Percentiles rank a stretch among this genome's conserved stretches.
phyloP scores from a whole-genome alignment of 352 stramenopile species.

The Pythium vanterpoolii region DNA sequence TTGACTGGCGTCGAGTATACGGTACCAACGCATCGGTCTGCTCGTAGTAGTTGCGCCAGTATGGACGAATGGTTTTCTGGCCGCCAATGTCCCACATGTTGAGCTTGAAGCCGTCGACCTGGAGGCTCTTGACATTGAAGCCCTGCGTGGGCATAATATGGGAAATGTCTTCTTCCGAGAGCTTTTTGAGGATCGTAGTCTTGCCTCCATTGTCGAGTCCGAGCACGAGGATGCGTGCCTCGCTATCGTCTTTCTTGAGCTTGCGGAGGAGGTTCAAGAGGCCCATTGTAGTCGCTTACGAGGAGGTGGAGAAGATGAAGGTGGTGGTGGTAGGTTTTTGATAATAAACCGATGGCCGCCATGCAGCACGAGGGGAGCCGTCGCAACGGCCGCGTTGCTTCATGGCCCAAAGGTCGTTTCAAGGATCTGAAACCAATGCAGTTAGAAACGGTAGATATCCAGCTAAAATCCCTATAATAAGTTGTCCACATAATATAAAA shows the following conservation, averaged over 20 bases:
- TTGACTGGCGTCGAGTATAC: too few relatives aligned
- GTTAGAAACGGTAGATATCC: slow-evolving; percentile 6
- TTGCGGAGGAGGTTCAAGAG: slow-evolving; percentile 94
- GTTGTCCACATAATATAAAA: too few relatives aligned
- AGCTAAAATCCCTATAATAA: too few relatives aligned
- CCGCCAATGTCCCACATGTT: slow-evolving; percentile 99
- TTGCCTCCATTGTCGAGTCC: slow-evolving; percentile 96
- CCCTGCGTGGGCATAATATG: slow-evolving; percentile 93
- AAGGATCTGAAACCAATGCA: background rate
- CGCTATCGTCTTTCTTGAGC: slow-evolving; percentile 94
- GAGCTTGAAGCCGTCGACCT: slow-evolving; percentile 95
- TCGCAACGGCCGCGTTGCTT: background rate
- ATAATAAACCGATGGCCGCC: slow-evolving; percentile 29
- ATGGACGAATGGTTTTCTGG: slow-evolving; percentile 98
- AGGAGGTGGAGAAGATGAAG: slow-evolving; percentile 5
- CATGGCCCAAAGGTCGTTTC: background rate
- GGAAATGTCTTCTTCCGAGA: slow-evolving; percentile 94
- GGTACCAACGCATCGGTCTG: slow-evolving; percentile 90
- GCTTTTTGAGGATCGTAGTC: slow-evolving; percentile 97
- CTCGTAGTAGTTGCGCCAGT: slow-evolving; percentile 99
- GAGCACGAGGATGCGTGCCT: slow-evolving; percentile 93
- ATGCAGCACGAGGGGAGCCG: background rate
- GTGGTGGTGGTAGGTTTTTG: slow-evolving; percentile 27
- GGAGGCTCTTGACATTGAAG: slow-evolving; percentile 97
- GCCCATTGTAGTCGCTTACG: slow-evolving; percentile 57